Evolutionary conservation across 306 rosid genomes (phyloP), one percentile per base, ranked within the genome.

Genomic region (Betula pendula): DNA sequence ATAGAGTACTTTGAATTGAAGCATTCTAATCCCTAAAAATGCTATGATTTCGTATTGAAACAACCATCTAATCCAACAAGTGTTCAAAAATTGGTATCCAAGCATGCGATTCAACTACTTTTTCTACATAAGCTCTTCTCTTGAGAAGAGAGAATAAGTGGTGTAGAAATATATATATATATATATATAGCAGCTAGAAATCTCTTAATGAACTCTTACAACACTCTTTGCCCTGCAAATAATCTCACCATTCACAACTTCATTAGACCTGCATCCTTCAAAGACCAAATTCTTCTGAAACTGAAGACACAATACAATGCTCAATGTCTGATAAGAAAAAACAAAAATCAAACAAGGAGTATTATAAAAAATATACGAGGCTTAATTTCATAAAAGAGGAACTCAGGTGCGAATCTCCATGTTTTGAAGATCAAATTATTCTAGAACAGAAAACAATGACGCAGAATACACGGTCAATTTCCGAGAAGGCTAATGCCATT

Each of bases 91-190:
- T 47, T 8, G 25, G 15, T 27, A 45, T 3, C 35, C 47, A 60
- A 12, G 58, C 52, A 16, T 69, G 27, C 47, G 68, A 58, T 68
- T 75, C 42, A 42, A 65, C 84, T 73, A 70, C 73, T 81, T 17
- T 49, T 59, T 66, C 65, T 38, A 17, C 70, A 15, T 5, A 9
- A n/a, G 69, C 22, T 73, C 19, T 20, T 67, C 87, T 52, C 74
- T 77, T 52, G 77, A 77, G 29, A 80, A 78, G 19, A 24, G 70
- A 17, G 85, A 78, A 38, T 38, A 6, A 6, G 42, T 38, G 50
- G 63, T 38, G 6, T 38, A 38, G 42, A 38, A 38, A 38, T 38
- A 38, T 38, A n/a, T n/a, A n/a, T n/a, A n/a, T n/a, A n/a, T n/a
- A n/a, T n/a, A n/a, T n/a, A n/a, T n/a, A n/a, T n/a, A n/a, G n/a